Conservation (phyloP, 148 eudicot genomes). For the Rhododendron mucronatum region DNA sequence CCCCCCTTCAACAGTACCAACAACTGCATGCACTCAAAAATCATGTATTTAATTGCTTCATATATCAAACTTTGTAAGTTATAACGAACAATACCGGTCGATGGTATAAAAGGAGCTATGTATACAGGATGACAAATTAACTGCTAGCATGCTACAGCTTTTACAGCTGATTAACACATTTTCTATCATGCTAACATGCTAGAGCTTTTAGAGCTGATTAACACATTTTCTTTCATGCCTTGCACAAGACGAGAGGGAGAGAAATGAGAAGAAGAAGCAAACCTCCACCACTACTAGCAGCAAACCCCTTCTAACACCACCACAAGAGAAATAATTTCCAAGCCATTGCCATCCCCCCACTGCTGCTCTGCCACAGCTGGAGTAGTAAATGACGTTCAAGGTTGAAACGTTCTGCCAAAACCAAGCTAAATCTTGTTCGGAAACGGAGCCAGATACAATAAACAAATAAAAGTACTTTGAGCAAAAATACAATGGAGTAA, state of each 20-base stretch:
- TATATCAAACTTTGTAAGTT: not conserved
- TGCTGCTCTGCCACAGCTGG: not conserved
- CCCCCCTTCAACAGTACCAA: slow-evolving; percentile 98
- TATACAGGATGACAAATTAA: not conserved
- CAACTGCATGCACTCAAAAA: slow-evolving; percentile 49
- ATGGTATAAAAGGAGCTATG: not conserved
- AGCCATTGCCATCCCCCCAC: not conserved
- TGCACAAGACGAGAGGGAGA: not conserved
- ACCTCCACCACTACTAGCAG: too few relatives aligned
- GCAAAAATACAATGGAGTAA: not conserved
- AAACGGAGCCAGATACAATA: not conserved
- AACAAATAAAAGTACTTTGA: not conserved
- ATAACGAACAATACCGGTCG: not conserved
- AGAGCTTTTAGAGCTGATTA: too few relatives aligned
- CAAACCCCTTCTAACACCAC: not conserved
- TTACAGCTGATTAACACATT: too few relatives aligned
- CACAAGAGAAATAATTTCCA: not conserved
- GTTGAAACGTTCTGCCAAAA: not conserved
- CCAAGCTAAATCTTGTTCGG: not conserved
- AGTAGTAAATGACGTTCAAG: not conserved
- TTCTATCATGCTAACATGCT: too few relatives aligned
- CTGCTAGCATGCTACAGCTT: not conserved
- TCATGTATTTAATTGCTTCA: slow-evolving; percentile 2
- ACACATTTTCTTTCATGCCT: too few relatives aligned
- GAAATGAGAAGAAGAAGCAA: not conserved